Base-by-base conservation (phyloP, 2,329 filamentous ascomycete species). In the Dactylellina leptospora region DNA sequence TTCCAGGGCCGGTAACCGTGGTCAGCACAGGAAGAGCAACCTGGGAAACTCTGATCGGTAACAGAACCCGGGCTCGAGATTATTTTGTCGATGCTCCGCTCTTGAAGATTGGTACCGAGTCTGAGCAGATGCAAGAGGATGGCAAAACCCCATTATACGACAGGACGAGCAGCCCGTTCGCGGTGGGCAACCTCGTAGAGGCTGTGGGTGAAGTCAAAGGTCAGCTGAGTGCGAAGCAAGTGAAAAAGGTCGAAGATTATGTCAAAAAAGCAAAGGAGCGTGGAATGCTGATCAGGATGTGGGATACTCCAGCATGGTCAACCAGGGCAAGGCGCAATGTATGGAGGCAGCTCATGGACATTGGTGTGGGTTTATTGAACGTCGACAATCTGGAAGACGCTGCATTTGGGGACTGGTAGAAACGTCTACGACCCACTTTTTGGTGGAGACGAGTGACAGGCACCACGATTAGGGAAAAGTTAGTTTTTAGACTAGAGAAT, bases 41-140 rank as follows among this genome's bases (percentile, higher is more conserved):
- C 88, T 75, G 47, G 44, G 82, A 86, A 60, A 76, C 84, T 6
- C 76, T 90, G 8, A 79, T 82, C 2, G 44, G 25, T 75, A 75
- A 79, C 4, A 85, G 83, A 0, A 83, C 85, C 73, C 82, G 86
- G 27, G 82, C 85, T 70, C 82, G 86, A 30, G 86, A 90, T 77
- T 80, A 86, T 60, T 89, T 89, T 78, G 88, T 87, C 76, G 88
- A 90, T 75, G 88, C 88, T 0, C 87, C 87, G 0, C 81, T 90
- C 0, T 78, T 70, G 16, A 40, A 63, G 4, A 69, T 77, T 0
- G 59, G 74, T 2, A 48, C 74, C 0, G 48, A 61, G 1, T 40
- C 66, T 4, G 62, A 64, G 11, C 75, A 78, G 55, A 77, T 78
- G 38, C 56, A 74, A 4, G 74, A 74, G 4, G 78, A 77, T 56